These are phyloP conservation scores for Alloteropsis angusta DNA, from an alignment of 202 grass and related monocot species.

Conservation along the genomic window DNA sequence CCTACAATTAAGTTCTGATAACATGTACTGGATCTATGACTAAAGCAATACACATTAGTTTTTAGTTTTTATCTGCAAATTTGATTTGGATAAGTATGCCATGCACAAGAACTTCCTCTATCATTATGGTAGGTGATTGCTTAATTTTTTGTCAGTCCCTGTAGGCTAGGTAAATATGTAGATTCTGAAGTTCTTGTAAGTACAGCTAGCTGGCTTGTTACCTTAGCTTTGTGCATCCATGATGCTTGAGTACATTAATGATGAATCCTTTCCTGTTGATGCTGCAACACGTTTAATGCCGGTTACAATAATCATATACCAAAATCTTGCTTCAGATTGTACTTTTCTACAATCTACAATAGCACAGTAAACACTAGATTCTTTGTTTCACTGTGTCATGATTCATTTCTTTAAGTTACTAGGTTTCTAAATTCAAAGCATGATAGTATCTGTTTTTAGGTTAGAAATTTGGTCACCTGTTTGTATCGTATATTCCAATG, in stretches of 20 bases:
- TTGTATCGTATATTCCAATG: not conserved
- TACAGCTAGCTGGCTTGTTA: conserved; percentile 1
- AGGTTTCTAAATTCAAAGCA: not conserved
- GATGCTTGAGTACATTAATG: not conserved
- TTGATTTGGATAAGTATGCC: not conserved
- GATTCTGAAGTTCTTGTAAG: not conserved
- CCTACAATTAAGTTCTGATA: not conserved
- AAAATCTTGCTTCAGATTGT: conserved; percentile 16
- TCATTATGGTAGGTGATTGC: not conserved
- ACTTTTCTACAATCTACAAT: not conserved
- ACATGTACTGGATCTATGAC: not conserved
- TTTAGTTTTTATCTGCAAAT: conserved; percentile 7
- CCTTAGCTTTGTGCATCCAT: not conserved
- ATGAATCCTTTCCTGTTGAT: not conserved
- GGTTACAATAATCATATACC: not conserved
- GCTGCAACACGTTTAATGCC: not conserved
- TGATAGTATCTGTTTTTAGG: not conserved
- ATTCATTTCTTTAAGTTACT: not conserved
- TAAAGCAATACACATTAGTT: conserved; percentile 1
- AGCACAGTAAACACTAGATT: not conserved
- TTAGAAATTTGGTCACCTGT: not conserved
- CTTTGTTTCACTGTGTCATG: not conserved
- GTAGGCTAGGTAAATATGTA: conserved; percentile 5
- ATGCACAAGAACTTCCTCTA: conserved; percentile 10
- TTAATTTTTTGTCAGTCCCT: not conserved